Base-by-base conservation (phyloP, 805 yeast genomes). In the Candida dendrica region DNA sequence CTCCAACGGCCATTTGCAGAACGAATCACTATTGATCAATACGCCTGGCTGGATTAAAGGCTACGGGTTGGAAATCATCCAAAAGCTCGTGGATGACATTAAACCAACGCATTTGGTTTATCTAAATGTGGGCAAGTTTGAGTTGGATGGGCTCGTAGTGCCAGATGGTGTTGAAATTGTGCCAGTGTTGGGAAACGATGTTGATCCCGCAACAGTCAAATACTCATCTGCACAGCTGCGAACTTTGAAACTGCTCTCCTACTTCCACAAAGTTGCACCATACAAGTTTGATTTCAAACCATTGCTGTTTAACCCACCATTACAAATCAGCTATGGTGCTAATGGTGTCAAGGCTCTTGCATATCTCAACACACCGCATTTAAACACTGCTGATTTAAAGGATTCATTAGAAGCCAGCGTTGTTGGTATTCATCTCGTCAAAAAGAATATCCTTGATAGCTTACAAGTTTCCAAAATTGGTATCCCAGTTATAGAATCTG, bases 31-130 rank as follows among this genome's bases (percentile, higher is more conserved):
- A 3, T 58, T 89, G 1, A 70, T 90, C 4, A 89, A 89, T 52
- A 76, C 90, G 1, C 91, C 96, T 0, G 96, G 96, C 0, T 89
- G 96, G 96, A 75, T 88, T 26, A 85, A 84, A 59, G 97, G 96
- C 0, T 79, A 77, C 47, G 97, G 97, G 0, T 68, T 81, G 14
- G 81, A 78, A 38, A 61, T 89, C 8, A 65, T 85, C n/a, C 66
- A 61, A 14, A 63, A 69, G 22, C 61, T 40, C 13, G 65, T 79
- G 2, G 45, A 51, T 1, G 44, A 58, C 9, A 58, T 75, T 2
- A 60, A 66, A 20, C 86, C 95, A 0, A 72, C 81, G 0, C 70
- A 75, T 46, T 56, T 85, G 19, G 58, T 84, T 0, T 72, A 79
- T 42, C 53, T 89, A 42, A 75, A 78, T 27, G 58, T 69, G n/a